Evolutionary conservation across 768 basidiomycete genomes (phyloP).

Genomic region (Pleurotus citrinopileatus): DNA sequence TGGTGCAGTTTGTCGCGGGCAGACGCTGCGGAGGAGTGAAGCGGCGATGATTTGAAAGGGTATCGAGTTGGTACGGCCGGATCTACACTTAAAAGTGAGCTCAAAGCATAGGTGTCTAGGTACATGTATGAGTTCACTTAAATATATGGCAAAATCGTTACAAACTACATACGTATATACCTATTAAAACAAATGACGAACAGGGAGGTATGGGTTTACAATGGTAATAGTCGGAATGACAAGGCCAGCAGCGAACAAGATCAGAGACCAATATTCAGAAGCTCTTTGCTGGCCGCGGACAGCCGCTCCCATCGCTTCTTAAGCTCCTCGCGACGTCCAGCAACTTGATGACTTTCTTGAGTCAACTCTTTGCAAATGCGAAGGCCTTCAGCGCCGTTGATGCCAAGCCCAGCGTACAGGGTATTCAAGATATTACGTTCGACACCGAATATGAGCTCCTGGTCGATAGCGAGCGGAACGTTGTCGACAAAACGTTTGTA

Average conservation of each 20-base stretch:
- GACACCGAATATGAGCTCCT: slow-evolving; percentile 52
- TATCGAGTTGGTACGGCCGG: no score
- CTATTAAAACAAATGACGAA: no score
- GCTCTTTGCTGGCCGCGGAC: slow-evolving; percentile 40
- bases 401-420: slow-evolving; percentile 46
- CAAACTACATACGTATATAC: no score
- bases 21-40: no score
- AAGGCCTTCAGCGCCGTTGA: slow-evolving; percentile 45
- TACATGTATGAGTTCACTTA: no score
- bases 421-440: slow-evolving; percentile 41
- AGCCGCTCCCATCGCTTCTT: slow-evolving; percentile 50
- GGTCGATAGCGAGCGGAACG: slow-evolving; percentile 54
- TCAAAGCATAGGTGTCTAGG: no score
- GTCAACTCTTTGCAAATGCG: slow-evolving; percentile 49
- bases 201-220: no score
- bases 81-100: no score
- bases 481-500: slow-evolving; percentile 61
- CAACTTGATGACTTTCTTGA: slow-evolving; percentile 44
- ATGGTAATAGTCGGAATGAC: no score
- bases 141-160: no score
- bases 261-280: slow-evolving; percentile 22
- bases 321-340: slow-evolving; percentile 44
- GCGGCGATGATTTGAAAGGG: no score
- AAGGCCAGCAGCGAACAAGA: neutral
- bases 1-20: no score